Conservation (phyloP, 306 rosid species). For the Neltuma alba region DNA sequence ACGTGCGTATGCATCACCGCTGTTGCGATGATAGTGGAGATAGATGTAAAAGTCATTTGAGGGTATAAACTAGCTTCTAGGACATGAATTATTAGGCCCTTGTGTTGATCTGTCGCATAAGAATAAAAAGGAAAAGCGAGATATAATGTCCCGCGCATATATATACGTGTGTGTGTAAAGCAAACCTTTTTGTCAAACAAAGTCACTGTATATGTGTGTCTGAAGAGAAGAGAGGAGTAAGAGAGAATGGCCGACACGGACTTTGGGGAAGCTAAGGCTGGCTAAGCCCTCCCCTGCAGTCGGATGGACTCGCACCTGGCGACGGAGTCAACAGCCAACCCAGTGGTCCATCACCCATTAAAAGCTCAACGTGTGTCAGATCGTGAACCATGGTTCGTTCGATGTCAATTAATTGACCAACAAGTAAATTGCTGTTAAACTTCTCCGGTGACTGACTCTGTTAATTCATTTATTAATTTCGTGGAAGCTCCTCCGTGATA, state of each 20-base stretch:
- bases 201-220: not conserved
- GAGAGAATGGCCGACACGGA: conserved; percentile 59
- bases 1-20: too few relatives aligned
- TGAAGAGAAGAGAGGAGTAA: conserved; percentile 6
- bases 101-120: not conserved
- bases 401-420: too few relatives aligned
- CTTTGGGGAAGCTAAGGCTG: too few relatives aligned
- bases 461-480: not conserved
- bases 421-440: not conserved
- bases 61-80: not conserved
- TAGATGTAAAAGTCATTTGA: conserved; percentile 19
- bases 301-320: conserved; percentile 28
- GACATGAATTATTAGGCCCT: conserved; percentile 31
- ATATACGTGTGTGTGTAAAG: too few relatives aligned
- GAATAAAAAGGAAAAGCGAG: not conserved
- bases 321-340: not conserved
- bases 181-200: not conserved
- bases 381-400: too few relatives aligned
- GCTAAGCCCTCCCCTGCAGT: too few relatives aligned
- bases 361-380: not conserved
- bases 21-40: too few relatives aligned
- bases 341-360: conserved; percentile 35
- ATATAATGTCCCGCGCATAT: not conserved
- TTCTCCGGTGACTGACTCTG: not conserved
- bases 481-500: not conserved